Base-by-base conservation (phyloP, 257 asterid species). In the Nicotiana benthamiana region DNA sequence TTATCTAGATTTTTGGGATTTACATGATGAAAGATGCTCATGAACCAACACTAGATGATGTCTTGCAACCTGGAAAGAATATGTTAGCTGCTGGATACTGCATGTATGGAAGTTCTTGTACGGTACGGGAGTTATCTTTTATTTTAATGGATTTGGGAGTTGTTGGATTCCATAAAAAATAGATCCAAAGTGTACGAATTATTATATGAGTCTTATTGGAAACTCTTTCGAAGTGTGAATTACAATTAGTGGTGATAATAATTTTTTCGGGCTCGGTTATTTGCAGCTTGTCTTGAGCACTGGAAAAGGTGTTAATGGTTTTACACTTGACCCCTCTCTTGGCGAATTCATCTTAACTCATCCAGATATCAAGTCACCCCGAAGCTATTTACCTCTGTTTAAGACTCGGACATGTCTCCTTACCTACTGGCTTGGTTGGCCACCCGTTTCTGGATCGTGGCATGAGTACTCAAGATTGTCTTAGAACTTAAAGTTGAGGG, bases 41-140 rank as follows among this genome's bases (percentile, higher is more conserved):
- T 12, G 97, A 93, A 28, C 98, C 98, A 12, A 86, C 84, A 43
- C 77, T 95, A 15, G 96, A 90, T 83, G 96, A 93, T 65, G 98
- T 92, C 43, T 80, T 95, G 91, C 98, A 90, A 90, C 97, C 99
- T 26, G 99, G 99, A 82, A 91, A 90, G 82, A 91, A 95, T 51
- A 89, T 95, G 99, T 79, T 93, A 81, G 94, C 99, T 83, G 98
- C 98, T 11, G 97, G 99, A 80, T 95, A 95, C 82, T 95, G 97
- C 86, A 95, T 92, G 97, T 95, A 95, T 40, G 99, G 99, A 78
- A 95, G 99, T 87, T 95, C 98, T 75, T 95, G 99, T 94, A 91
- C 83, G 92, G 99, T 95, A 91, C 1, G 84, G 4, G 26, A n/a
- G 56, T 48, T 54, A 4, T 30, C 65, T 13, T 22, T 20, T 20